Evolutionary conservation across 2,329 filamentous ascomycete species (phyloP).

Genomic region (Herpotrichia juniperi): DNA sequence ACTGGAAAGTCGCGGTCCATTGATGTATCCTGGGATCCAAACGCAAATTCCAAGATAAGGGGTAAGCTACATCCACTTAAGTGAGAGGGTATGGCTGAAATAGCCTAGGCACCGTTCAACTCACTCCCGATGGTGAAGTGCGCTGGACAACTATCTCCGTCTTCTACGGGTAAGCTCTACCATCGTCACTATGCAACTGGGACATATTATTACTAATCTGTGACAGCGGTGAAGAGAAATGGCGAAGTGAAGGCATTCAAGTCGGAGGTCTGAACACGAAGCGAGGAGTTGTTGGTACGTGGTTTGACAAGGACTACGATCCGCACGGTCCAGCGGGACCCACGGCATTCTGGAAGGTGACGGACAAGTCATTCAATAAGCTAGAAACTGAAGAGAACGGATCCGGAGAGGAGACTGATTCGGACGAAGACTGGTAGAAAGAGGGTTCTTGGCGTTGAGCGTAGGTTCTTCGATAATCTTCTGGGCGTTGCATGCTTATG

Average conservation of each 20-base stretch:
- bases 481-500: neutral
- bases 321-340: slow-evolving; percentile 73
- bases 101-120: slow-evolving; percentile 61
- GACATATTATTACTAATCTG: slow-evolving; percentile 23
- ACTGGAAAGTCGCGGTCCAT: slow-evolving; percentile 65
- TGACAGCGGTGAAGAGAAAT: slow-evolving; percentile 68
- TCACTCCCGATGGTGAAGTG: slow-evolving; percentile 73
- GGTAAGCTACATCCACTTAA: slow-evolving; percentile 52
- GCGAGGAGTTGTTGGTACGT: slow-evolving; percentile 73
- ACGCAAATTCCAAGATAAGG: slow-evolving; percentile 69
- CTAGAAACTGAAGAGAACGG: neutral
- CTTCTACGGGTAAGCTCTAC: slow-evolving; percentile 54
- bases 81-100: slow-evolving; percentile 29
- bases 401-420: neutral
- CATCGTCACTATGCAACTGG: neutral
- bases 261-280: slow-evolving; percentile 70
- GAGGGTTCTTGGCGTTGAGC: neutral
- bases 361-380: slow-evolving; percentile 48
- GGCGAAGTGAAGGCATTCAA: slow-evolving; percentile 79
- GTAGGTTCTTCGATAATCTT: neutral
- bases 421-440: neutral
- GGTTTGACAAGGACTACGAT: slow-evolving; percentile 79
- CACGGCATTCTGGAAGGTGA: slow-evolving; percentile 79
- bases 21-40: slow-evolving; percentile 70
- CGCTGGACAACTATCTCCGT: slow-evolving; percentile 75